Conservation (phyloP, 805 yeast species). For the Zygoascus biomembranicola region DNA sequence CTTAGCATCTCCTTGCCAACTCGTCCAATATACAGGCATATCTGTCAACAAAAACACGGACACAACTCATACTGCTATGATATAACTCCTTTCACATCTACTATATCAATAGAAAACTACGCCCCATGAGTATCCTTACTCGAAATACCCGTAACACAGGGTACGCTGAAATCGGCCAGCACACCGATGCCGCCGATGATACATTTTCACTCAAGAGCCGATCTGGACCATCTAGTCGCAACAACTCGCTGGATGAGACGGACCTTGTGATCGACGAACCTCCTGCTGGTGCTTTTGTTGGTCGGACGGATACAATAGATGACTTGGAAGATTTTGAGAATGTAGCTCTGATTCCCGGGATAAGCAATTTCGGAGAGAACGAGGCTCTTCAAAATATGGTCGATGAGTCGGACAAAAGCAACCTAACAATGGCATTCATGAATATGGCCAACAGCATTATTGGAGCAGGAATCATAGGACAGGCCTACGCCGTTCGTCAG, state of each 20-base stretch:
- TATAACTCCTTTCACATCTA: no score
- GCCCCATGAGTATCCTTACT: no score
- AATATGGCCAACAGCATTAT: slow-evolving; percentile 93
- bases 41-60: no score
- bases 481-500: slow-evolving; percentile 78
- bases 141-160: background rate
- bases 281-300: background rate
- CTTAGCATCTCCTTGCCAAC: no score
- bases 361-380: slow-evolving; percentile 16
- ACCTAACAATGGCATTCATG: slow-evolving; percentile 84
- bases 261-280: background rate
- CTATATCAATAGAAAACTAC: no score
- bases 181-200: background rate
- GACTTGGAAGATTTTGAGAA: slow-evolving; percentile 1
- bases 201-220: background rate
- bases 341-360: slow-evolving; percentile 4
- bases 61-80: no score
- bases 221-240: background rate
- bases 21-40: no score
- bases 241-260: background rate
- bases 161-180: background rate
- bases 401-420: slow-evolving; percentile 34
- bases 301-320: background rate
- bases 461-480: slow-evolving; percentile 95
- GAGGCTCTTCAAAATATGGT: slow-evolving; percentile 15